These are phyloP conservation scores for Malus orientalis DNA, from an alignment of 306 rosid species.

Conservation along the genomic window DNA sequence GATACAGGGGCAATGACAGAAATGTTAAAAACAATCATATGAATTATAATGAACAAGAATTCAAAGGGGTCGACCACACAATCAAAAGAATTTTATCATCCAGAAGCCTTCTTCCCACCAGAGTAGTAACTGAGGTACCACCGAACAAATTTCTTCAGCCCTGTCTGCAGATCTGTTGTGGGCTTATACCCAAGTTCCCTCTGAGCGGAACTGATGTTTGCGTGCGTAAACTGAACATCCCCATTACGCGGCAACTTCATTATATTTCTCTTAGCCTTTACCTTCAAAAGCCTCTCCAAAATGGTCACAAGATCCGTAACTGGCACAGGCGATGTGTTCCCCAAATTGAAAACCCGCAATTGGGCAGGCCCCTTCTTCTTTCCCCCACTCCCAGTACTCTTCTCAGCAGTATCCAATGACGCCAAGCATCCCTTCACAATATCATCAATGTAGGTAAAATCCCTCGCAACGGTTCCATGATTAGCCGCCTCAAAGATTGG, in stretches of 20 bases:
- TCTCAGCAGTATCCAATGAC: conserved; percentile 87
- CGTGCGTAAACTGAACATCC: conserved; percentile 90
- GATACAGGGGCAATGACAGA: conserved; percentile 37
- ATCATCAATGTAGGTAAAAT: conserved; percentile 95
- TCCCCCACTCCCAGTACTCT: conserved; percentile 96
- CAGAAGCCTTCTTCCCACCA: conserved; percentile 70
- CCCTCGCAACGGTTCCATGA: conserved; percentile 91
- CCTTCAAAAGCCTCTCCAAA: conserved; percentile 92
- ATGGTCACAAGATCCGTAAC: conserved; percentile 77
- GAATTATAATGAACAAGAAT: conserved; percentile 73
- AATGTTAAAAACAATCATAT: conserved; percentile 58
- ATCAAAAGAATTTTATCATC: conserved; percentile 39
- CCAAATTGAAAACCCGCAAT: conserved; percentile 84
- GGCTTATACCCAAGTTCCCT: conserved; percentile 88
- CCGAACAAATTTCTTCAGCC: conserved; percentile 90
- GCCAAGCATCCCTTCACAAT: conserved; percentile 90
- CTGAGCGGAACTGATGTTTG: conserved; percentile 84
- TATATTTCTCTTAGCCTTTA: conserved; percentile 67
- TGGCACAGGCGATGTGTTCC: conserved; percentile 91
- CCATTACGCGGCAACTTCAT: conserved; percentile 89
- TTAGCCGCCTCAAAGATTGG: conserved; percentile 72
- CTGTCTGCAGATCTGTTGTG: conserved; percentile 68
- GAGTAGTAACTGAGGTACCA: conserved; percentile 82
- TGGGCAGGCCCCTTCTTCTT: conserved; percentile 86
- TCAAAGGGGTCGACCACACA: conserved; percentile 37